Evolutionary conservation across 306 rosid species (phyloP).

Genomic region (Pterocarpus santalinus): DNA sequence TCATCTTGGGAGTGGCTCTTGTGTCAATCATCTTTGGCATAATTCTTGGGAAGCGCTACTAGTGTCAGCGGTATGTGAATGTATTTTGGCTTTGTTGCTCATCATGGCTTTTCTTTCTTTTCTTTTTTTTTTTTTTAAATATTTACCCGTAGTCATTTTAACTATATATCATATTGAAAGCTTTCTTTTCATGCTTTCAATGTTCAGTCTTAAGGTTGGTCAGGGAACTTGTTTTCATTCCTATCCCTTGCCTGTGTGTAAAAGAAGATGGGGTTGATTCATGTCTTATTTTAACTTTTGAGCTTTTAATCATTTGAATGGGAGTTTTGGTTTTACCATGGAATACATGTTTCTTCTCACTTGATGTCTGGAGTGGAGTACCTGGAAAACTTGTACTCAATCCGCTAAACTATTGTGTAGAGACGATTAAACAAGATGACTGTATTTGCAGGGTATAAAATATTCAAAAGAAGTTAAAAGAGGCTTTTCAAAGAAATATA

Average conservation of each 20-base stretch:
- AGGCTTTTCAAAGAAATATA: background rate
- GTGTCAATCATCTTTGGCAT: conserved; percentile 80
- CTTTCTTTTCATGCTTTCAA: conserved; percentile 60
- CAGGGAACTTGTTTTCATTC: conserved; percentile 69
- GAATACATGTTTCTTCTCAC: conserved; percentile 31
- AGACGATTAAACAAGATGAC: no score
- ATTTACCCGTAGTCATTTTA: conserved; percentile 30
- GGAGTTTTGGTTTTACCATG: background rate
- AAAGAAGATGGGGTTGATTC: conserved; percentile 55
- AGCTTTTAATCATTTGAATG: conserved; percentile 44
- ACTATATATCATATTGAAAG: conserved; percentile 51
- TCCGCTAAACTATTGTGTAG: background rate
- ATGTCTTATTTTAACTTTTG: conserved; percentile 51
- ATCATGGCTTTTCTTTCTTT: conserved; percentile 17
- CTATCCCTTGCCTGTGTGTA: conserved; percentile 67
- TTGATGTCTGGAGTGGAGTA: conserved; percentile 5
- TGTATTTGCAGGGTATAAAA: background rate
- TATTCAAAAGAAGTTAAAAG: background rate
- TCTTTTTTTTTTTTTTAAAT: background rate
- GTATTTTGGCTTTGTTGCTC: conserved; percentile 37
- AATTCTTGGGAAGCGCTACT: conserved; percentile 88
- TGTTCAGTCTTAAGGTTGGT: conserved; percentile 57
- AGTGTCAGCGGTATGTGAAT: conserved; percentile 42
- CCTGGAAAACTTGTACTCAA: conserved; percentile 23
- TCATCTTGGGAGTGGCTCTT: conserved; percentile 75